Conservation (phyloP, 2,329 filamentous ascomycete genomes). For the Fusarium agapanthi region DNA sequence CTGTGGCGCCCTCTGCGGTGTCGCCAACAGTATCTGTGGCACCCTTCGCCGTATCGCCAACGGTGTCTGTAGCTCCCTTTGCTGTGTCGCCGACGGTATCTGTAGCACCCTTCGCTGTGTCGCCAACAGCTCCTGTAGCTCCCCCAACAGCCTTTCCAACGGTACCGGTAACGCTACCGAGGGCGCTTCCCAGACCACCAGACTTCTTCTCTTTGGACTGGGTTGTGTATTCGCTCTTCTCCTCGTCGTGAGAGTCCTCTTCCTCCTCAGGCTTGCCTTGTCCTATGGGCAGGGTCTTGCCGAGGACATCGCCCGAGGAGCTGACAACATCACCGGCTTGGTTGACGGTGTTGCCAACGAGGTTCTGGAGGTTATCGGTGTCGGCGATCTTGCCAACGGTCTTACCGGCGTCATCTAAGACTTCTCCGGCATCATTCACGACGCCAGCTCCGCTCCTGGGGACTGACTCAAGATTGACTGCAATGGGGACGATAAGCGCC, state of each 20-base stretch:
- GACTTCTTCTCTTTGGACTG: conserved; percentile 47
- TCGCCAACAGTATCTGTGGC: conserved; percentile 13
- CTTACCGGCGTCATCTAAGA: conserved; percentile 56
- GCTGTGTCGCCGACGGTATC: conserved; percentile 11
- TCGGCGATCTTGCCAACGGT: conserved; percentile 54
- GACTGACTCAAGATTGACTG: conserved; percentile 44
- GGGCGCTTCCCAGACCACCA: conserved; percentile 37
- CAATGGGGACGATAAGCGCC: conserved; percentile 40
- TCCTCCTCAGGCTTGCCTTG: conserved; percentile 39
- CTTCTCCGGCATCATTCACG: conserved; percentile 56
- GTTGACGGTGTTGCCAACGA: conserved; percentile 53
- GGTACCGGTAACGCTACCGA: conserved; percentile 15
- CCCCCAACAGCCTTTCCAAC: conserved; percentile 10
- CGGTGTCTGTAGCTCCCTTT: neutral
- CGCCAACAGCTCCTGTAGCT: conserved; percentile 16
- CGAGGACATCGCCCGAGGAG: conserved; percentile 52
- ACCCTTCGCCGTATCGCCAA: conserved; percentile 13
- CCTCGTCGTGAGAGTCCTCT: conserved; percentile 33
- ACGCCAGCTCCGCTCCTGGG: conserved; percentile 52
- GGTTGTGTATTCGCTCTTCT: conserved; percentile 52
- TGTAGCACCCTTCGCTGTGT: conserved; percentile 11
- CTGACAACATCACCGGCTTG: conserved; percentile 48
- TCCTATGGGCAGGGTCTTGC: conserved; percentile 49
- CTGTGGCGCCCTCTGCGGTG: conserved; percentile 3
- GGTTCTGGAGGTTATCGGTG: conserved; percentile 50